Percentiles rank a stretch among this genome's conserved stretches.
These are phyloP conservation scores for Claviceps monticola DNA, from an alignment of 2,329 filamentous ascomycete species.

Conservation along the genomic window DNA sequence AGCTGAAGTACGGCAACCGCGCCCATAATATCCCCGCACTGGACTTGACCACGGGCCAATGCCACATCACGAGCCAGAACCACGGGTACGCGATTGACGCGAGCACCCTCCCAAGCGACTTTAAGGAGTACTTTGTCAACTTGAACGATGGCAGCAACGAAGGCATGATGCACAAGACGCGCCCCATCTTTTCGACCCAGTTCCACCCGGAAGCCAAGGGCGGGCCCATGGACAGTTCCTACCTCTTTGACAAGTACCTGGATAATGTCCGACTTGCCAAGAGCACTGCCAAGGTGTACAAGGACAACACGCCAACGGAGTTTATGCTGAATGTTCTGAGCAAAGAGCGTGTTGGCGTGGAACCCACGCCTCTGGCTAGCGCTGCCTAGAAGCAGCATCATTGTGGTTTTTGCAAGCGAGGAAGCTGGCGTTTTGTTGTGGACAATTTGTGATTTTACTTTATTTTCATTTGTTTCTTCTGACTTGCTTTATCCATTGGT, in stretches of 20 bases:
- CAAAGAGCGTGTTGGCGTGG: constrained; percentile 89
- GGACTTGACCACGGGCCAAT: constrained; percentile 87
- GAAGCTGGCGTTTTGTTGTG: constrained; percentile 1
- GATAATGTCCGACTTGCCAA: constrained; percentile 85
- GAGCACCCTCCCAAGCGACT: constrained; percentile 66
- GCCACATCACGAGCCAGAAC: constrained; percentile 98
- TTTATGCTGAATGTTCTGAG: constrained; percentile 81
- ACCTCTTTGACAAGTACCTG: constrained; percentile 93
- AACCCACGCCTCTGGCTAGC: constrained; percentile 43
- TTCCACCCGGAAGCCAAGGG: constrained; percentile 99
- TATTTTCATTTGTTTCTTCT: not conserved
- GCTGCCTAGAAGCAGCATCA: constrained; percentile 22
- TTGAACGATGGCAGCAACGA: constrained; percentile 96
- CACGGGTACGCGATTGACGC: constrained; percentile 94
- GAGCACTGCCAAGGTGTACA: constrained; percentile 61
- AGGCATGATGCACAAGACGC: constrained; percentile 89
- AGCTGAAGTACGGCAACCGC: constrained; percentile 98
- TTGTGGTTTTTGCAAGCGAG: constrained; percentile 1
- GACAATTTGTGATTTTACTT: not conserved
- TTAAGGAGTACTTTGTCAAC: constrained; percentile 98
- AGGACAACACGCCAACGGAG: constrained; percentile 77
- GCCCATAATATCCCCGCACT: constrained; percentile 96
- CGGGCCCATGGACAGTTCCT: constrained; percentile 87
- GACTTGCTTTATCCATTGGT: no score
- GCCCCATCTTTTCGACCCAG: constrained; percentile 95